Evolutionary conservation across 179 eudicot species (phyloP).

Genomic region (Patellifolia procumbens): DNA sequence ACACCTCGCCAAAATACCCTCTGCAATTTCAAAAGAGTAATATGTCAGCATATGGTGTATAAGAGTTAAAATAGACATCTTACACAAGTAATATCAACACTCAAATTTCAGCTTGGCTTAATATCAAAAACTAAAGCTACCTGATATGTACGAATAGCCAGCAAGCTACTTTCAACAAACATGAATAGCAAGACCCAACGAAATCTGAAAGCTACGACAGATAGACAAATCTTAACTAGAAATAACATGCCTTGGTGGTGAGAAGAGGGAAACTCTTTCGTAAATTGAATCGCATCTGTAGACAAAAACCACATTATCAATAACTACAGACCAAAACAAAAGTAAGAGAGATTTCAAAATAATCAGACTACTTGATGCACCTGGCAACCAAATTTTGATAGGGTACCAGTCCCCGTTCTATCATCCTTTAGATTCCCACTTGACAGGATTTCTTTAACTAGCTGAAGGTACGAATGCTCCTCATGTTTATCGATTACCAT

Average conservation of each 20-base stretch:
- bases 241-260: slow-evolving; percentile 71
- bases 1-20: slow-evolving; percentile 97
- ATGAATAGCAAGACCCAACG: slow-evolving; percentile 2
- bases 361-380: slow-evolving; percentile 35
- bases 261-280: slow-evolving; percentile 86
- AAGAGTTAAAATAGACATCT: neutral
- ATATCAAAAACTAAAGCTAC: neutral
- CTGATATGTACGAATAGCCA: neutral
- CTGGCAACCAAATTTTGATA: slow-evolving; percentile 97
- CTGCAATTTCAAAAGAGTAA: slow-evolving; percentile 33
- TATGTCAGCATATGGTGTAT: slow-evolving; percentile 8
- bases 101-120: neutral
- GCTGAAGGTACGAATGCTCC: slow-evolving; percentile 65
- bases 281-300: slow-evolving; percentile 92
- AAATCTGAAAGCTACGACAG: slow-evolving; percentile 11
- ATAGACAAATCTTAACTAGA: neutral
- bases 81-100: neutral
- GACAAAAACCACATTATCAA: slow-evolving; percentile 8
- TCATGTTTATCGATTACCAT: slow-evolving; percentile 77
- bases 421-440: slow-evolving; percentile 73
- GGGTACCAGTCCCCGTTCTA: slow-evolving; percentile 86
- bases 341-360: neutral
- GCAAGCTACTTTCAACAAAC: neutral
- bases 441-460: slow-evolving; percentile 70
- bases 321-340: slow-evolving; percentile 11